Base-by-base conservation (phyloP, 805 yeast genomes). In the Sugiyamaella valdiviana region DNA sequence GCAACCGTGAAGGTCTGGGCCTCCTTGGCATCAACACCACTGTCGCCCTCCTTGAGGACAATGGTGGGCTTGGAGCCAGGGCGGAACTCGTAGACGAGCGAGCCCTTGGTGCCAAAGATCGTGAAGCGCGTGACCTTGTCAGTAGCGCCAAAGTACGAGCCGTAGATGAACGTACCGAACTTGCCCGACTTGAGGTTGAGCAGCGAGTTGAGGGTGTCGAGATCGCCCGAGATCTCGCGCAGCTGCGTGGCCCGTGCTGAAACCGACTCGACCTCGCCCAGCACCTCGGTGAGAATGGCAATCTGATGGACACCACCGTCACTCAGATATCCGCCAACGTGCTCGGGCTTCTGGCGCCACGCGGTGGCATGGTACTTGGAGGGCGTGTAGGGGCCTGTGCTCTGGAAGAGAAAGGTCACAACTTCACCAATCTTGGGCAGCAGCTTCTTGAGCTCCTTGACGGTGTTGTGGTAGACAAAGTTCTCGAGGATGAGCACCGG, bases 261-360 rank as follows among this genome's bases (percentile, higher is more conserved):
- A 36, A 90, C 79, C 5, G 81, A 66, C 43, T 76, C 79, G 14
- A 88, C 82, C 20, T 74, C 72, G 46, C 98, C 97, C 47, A 91
- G 72, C 16, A 88, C 80, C 51, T 80, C 87, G 6, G 95, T 88
- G 55, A 90, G 75, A 36, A 88, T 70, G 2, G 96, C 96, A 64
- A 90, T 71, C 66, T 90, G 97, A 68, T 91, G 98, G 20, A 91
- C 98, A 63, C 97, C 98, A 61, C 96, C 97, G 61, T 91, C 98
- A 50, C 91, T 82, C 59, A 91, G 72, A 67, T 74, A 90, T 0
- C 97, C 97, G 47, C 98, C 98, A 56, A 89, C 77, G 63, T 91
- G 97, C 66, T 87, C 82, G 26, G 98, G 97, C 42, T 82, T 74
- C 63, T 77, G 79, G 75, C 97, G 83, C 98, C 98, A 91, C 14